phyloP scores from a whole-genome alignment of 208 protist species.

The Phytomonas sp. region DNA sequence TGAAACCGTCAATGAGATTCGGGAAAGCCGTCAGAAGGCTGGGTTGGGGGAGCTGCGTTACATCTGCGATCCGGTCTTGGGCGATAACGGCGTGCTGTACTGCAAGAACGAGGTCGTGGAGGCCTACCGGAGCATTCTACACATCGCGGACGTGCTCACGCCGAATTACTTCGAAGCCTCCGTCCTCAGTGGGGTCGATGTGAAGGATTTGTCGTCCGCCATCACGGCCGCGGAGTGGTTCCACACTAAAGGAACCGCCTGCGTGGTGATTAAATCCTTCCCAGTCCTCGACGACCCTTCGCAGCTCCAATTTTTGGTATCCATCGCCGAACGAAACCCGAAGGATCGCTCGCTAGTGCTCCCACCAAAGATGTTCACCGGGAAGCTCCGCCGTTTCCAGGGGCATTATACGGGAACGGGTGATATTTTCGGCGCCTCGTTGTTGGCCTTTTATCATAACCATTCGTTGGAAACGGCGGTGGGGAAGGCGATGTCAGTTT shows the following conservation, averaged over 20 bases:
- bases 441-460: constrained; percentile 58
- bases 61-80: constrained; percentile 94
- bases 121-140: constrained; percentile 82
- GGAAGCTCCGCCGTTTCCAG: constrained; percentile 56
- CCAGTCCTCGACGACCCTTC: constrained; percentile 22
- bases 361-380: constrained; percentile 37
- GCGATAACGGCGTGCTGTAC: constrained; percentile 91
- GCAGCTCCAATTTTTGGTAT: constrained; percentile 57
- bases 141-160: constrained; percentile 72
- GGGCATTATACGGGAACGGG: constrained; percentile 85
- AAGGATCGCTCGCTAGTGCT: neutral
- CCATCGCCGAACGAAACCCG: constrained; percentile 4
- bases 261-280: constrained; percentile 86
- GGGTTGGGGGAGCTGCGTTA: constrained; percentile 30
- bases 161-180: constrained; percentile 94
- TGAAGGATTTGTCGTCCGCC: constrained; percentile 52
- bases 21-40: constrained; percentile 28
- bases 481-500: constrained; percentile 70
- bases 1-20: constrained; percentile 53
- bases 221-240: constrained; percentile 69
- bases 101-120: constrained; percentile 86
- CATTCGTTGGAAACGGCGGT: constrained; percentile 47
- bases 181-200: constrained; percentile 49
- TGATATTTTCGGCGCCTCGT: constrained; percentile 69
- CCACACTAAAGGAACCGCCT: constrained; percentile 50